Base-by-base conservation (phyloP, 345 rosid species). In the Dipteronia sinensis region DNA sequence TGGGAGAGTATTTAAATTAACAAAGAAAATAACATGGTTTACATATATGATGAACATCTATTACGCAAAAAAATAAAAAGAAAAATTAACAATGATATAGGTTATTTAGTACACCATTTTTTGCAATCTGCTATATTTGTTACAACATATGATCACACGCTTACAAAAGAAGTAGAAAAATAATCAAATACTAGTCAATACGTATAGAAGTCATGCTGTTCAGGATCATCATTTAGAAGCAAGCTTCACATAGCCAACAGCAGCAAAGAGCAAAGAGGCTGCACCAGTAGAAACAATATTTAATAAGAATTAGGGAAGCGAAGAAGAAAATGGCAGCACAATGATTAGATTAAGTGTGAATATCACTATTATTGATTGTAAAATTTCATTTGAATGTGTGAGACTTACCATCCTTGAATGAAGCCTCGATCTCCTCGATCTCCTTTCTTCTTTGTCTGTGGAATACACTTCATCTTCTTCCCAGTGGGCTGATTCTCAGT, bases 251-350 rank as follows among this genome's bases (percentile, higher is more conserved):
- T 25, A 88, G 67, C 93, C 93, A 89, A 74, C 95, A 91, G 83
- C 95, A 91, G 76, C 93, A 91, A 27, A 91, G 88, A 49, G 90
- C 88, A 38, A 84, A 87, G 67, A 89, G 84, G 85, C 95, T 88
- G 89, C 83, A 79, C 2, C 16, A 10, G 9, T 15, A 23, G 15
- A 9, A 62, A 8, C 0, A 23, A 23, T 11, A 13, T 6, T 4
- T 59, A 9, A n/a, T 59, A 6, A 16, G 27, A n/a, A n/a, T 20
- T 59, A 20, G 27, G 64, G 22, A 59, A 46, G 49, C 3, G 13
- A 10, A 1, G 49, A 46, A 46, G 49, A 46, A 46, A 46, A 11
- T 10, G 13, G 49, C 12, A 46, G 10, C 13, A 7, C 13, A 1
- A 17, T 9, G 64, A 9, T 59, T 59, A 20, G 23, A 7, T 59